Conservation (phyloP, 176 grass and related monocot genomes). For the Juncus effusus region DNA sequence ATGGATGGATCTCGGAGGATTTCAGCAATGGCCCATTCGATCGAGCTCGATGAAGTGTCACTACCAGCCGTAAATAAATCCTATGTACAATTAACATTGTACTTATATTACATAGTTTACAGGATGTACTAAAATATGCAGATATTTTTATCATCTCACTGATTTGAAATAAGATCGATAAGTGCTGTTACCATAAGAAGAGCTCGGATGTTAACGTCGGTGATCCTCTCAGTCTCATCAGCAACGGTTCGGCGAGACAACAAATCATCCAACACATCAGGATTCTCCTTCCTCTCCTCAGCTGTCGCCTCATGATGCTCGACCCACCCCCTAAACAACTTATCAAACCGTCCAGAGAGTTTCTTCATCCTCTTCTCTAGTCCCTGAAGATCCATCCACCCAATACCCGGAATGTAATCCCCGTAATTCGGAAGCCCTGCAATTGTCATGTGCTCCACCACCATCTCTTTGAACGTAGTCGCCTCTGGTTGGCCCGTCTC, state of each 20-base stretch:
- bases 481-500: conserved; percentile 17
- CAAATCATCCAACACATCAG: conserved; percentile 30
- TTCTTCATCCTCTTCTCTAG: conserved; percentile 15
- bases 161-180: not conserved
- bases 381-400: conserved; percentile 44
- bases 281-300: not conserved
- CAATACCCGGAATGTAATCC: conserved; percentile 27
- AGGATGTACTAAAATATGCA: no score
- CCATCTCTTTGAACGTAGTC: conserved; percentile 37
- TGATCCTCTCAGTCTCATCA: conserved; percentile 19
- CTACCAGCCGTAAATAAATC: conserved; percentile 35
- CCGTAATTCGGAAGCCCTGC: conserved; percentile 28
- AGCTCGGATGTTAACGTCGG: conserved; percentile 32
- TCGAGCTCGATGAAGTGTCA: conserved; percentile 27
- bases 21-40: conserved; percentile 36
- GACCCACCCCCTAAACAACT: conserved; percentile 15
- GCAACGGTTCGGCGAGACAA: not conserved
- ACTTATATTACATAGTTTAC: no score
- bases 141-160: no score
- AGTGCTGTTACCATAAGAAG: conserved; percentile 29
- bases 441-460: conserved; percentile 37
- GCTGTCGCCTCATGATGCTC: conserved; percentile 28
- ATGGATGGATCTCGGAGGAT: conserved; percentile 19
- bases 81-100: not conserved
- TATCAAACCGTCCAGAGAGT: conserved; percentile 14